Evolutionary conservation across 331 rosid species (phyloP).

Genomic region (Erythrophleum ivorense): DNA sequence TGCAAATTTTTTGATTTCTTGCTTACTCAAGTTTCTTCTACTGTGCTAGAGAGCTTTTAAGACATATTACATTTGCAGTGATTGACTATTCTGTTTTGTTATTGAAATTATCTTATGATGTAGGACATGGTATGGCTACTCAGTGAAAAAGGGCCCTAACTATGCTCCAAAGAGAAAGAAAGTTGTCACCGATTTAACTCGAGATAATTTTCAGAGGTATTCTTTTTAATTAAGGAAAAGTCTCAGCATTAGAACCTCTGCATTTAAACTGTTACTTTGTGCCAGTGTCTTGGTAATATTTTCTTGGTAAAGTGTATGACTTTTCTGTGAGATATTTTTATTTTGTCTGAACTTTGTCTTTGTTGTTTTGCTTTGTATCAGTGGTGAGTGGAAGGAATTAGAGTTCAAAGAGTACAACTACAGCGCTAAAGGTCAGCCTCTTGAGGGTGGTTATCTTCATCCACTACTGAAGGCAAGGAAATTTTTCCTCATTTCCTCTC

Average conservation of each 20-base stretch:
- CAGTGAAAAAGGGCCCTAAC: conserved; percentile 71
- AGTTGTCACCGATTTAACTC: conserved; percentile 83
- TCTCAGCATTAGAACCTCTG: background rate
- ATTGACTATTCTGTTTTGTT: conserved; percentile 26
- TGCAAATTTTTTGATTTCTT: background rate
- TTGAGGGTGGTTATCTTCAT: conserved; percentile 89
- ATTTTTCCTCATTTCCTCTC: conserved; percentile 29
- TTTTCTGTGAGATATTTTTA: conserved; percentile 17
- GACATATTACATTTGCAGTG: conserved; percentile 5
- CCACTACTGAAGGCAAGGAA: conserved; percentile 86
- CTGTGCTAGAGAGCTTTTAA: conserved; percentile 10
- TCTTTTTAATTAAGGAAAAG: background rate
- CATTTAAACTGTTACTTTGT: background rate
- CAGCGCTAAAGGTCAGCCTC: conserved; percentile 85
- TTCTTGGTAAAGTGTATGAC: background rate
- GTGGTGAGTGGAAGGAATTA: conserved; percentile 84
- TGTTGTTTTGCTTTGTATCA: conserved; percentile 40
- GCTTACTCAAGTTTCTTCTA: background rate
- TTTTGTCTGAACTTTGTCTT: conserved; percentile 34
- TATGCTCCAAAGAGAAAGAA: conserved; percentile 91
- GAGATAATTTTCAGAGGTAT: conserved; percentile 89
- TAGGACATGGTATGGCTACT: conserved; percentile 90
- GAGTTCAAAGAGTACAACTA: conserved; percentile 92
- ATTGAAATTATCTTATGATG: conserved; percentile 31
- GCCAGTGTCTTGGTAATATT: background rate